These are phyloP conservation scores for Aureobasidium sp. DNA, from an alignment of 2,329 filamentous ascomycete genomes.

Conservation along the genomic window DNA sequence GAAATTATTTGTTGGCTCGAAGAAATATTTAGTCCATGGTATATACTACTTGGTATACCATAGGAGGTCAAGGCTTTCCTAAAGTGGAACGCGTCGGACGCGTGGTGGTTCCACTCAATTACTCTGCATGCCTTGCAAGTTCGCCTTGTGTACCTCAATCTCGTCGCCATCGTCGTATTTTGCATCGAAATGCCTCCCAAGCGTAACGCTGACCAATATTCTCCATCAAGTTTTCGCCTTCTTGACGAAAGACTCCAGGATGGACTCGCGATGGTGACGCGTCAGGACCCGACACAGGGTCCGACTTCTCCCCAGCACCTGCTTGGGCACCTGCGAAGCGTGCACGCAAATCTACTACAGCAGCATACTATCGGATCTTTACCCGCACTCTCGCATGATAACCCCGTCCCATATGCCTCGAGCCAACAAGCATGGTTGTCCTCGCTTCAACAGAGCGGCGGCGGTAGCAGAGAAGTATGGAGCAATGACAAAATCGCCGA, in stretches of 20 bases:
- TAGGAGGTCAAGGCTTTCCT: background rate
- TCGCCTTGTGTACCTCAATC: too few species aligned
- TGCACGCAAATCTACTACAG: background rate
- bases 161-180: background rate
- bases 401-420: background rate
- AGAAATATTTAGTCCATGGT: background rate
- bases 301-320: slow-evolving; percentile 4
- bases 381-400: background rate
- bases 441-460: background rate
- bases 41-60: background rate
- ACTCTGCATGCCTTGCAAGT: too few species aligned
- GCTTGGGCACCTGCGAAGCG: background rate
- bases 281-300: background rate
- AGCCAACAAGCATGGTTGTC: background rate
- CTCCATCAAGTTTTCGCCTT: background rate
- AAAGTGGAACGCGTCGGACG: background rate
- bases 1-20: background rate
- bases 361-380: background rate
- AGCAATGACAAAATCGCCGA: background rate
- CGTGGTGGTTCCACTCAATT: background rate
- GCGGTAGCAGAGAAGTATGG: background rate
- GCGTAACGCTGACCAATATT: background rate
- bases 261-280: background rate
- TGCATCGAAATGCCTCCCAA: background rate
- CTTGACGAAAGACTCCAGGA: background rate